Percentiles rank a stretch among this genome's conserved stretches.
Conservation (phyloP, 1,284 basidiomycete species). For the Marasmius oreades region DNA sequence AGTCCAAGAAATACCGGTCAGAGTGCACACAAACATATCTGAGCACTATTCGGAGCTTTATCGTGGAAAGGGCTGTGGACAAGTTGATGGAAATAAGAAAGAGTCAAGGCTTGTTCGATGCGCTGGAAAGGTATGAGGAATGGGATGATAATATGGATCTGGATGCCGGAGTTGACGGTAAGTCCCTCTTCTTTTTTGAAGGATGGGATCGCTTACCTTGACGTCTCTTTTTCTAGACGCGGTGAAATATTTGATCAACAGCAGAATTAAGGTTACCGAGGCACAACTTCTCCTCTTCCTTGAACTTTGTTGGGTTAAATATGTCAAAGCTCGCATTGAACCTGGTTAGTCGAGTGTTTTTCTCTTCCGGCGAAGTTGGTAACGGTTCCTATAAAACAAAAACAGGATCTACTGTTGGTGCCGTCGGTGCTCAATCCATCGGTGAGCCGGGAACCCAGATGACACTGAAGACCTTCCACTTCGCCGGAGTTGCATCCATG, state of each 20-base stretch:
- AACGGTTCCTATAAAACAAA: constrained; percentile 8
- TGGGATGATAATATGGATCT: constrained; percentile 81
- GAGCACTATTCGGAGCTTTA: constrained; percentile 73
- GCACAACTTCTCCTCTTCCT: constrained; percentile 81
- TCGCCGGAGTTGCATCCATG: constrained; percentile 99
- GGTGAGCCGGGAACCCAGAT: constrained; percentile 99
- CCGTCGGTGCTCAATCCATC: constrained; percentile 98
- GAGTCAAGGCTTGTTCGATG: constrained; percentile 83
- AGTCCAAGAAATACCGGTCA: constrained; percentile 55
- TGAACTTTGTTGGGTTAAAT: constrained; percentile 86
- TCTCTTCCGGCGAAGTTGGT: neutral
- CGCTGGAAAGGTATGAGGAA: constrained; percentile 70
- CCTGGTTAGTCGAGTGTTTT: constrained; percentile 54
- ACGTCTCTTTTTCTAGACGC: constrained; percentile 39
- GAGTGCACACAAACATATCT: constrained; percentile 80
- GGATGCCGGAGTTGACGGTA: constrained; percentile 71
- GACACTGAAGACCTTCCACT: constrained; percentile 99
- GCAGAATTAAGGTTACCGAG: constrained; percentile 88
- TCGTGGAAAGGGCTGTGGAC: constrained; percentile 66
- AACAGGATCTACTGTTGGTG: constrained; percentile 92
- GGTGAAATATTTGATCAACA: constrained; percentile 76
- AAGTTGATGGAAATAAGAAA: constrained; percentile 70
- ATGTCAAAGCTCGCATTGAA: constrained; percentile 92
- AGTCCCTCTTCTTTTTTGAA: constrained; percentile 18
- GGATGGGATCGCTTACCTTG: neutral